Base-by-base conservation (phyloP, 768 basidiomycete genomes). In the Boletus rex-veris region DNA sequence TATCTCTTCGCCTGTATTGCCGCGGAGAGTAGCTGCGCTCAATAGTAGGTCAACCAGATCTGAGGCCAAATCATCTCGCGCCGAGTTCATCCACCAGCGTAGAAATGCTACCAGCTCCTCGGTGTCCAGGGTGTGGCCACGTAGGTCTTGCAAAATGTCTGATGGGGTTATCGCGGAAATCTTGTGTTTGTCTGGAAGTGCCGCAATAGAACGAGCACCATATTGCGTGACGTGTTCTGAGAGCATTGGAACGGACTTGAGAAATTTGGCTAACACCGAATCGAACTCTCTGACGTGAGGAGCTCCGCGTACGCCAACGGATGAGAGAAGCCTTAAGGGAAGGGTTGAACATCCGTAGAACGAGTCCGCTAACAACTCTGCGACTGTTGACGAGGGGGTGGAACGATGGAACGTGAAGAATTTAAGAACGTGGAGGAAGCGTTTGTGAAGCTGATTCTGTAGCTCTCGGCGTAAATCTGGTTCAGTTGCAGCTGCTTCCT, bases 341-440 rank as follows among this genome's bases (percentile, higher is more conserved):
- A 71, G 72, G 2, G 69, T 54, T 7, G 77, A 75, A 55, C 86
- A 90, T 0, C 75, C 68, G 68, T 93, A 97, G 73, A 97, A 97
- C 2, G 87, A 84, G 1, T 76, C 70, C 64, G 90, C 84, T 50
- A 95, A 78, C 21, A 81, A 67, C 12, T 69, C 71, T 0, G 90
- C 85, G n/a, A 98, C 89, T 41, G 88, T 80, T 2, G 82, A 64
- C 0, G 88, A 91, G 0, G 95, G 95, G 0, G 95, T 95, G 19
- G 58, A 58, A n/a, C 16, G 40, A 10, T 53, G 50, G 30, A 58
- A 58, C 0, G 44, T 52, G 21, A 58, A 58, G 35, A 58, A 58
- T 47, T 42, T 45, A 18, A 58, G 51, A 31, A 52, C 35, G 24
- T 58, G 54, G 10, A 55, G 47, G 16, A 58, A 24, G 24, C 24